These are phyloP conservation scores for Cronartium quercuum DNA, from an alignment of 1,284 basidiomycete species.

Conservation along the genomic window DNA sequence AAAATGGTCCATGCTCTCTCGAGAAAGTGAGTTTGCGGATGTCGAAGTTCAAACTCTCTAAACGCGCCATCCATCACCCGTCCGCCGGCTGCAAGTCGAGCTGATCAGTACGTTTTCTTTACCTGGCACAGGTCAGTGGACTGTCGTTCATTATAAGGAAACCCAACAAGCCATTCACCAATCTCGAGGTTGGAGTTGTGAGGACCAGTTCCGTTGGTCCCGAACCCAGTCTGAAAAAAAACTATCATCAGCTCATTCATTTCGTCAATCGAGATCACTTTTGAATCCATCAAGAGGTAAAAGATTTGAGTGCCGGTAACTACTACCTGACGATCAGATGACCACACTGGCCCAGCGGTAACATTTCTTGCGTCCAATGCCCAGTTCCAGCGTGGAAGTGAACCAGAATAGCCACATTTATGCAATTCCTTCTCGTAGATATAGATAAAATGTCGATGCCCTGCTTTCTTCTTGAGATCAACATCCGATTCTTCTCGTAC, in stretches of 20 bases:
- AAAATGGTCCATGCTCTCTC: conserved; percentile 1
- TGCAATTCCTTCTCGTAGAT: conserved; percentile 17
- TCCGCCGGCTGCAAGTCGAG: conserved; percentile 5
- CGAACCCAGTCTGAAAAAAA: conserved; percentile 19
- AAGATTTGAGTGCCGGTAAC: not conserved
- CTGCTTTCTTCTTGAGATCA: not conserved
- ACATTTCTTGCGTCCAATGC: conserved; percentile 9
- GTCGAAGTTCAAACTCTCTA: conserved; percentile 7
- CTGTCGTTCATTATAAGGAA: not conserved
- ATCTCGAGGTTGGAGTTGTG: not conserved
- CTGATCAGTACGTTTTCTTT: not conserved
- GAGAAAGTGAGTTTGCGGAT: conserved; percentile 12
- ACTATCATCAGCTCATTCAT: not conserved
- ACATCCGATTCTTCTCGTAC: not conserved
- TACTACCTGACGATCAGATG: conserved; percentile 8
- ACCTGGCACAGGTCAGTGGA: not conserved
- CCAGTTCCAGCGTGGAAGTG: conserved; percentile 31
- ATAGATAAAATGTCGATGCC: conserved; percentile 32
- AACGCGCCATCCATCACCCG: conserved; percentile 13
- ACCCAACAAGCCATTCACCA: not conserved
- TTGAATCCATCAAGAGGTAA: not conserved
- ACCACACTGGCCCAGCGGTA: conserved; percentile 16
- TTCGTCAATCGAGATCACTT: not conserved
- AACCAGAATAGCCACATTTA: conserved; percentile 11
- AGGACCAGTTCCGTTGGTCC: conserved; percentile 15